Evolutionary conservation across 139 green algal species (phyloP), one percentile per base, ranked within the genome.

Genomic region (Chlorella vulgaris): DNA sequence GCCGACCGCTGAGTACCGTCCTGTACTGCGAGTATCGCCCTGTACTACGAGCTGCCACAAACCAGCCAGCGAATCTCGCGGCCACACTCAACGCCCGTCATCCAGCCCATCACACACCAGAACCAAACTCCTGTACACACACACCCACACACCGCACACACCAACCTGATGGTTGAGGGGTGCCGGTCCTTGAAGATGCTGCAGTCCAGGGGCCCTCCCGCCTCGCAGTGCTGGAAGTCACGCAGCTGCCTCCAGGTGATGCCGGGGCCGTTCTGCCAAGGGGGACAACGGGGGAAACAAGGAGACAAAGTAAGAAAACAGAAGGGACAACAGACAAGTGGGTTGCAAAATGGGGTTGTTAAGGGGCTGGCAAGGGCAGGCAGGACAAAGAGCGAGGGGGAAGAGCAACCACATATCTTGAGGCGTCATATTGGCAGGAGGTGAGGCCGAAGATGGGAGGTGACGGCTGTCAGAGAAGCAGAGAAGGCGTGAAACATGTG

Each of bases 131-230:
- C 40, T 29, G 15, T n/a, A 8, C 43, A 63, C 26, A 76, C 24
- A 29, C n/a, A 63, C 69, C 10, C 7, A 18, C 29, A 10, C 26
- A 2, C 35, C 47, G 42, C 71, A 82, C 42, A 98, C 29, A 13
- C 51, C 3, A 7, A 67, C 71, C 71, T 83, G 43, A 98, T 89
- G 36, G 95, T 98, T 43, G 81, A 91, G 1, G 95, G 92, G 43
- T 86, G 79, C 2, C 69, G 81, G 82, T 86, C 86, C 29, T 80
- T 61, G 70, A 98, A 98, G 15, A 96, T 69, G 7, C 83, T 60
- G 81, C 95, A 98, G 43, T 77, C 80, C 83, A 84, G 38, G 18
- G 42, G 79, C 53, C 81, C 71, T 61, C 83, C 92, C 31, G 82
- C 40, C 35, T 74, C 61, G 79, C 92, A 96, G 36, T 84, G 79